phyloP scores from a whole-genome alignment of 306 rosid species.

The Canavalia ensiformis region DNA sequence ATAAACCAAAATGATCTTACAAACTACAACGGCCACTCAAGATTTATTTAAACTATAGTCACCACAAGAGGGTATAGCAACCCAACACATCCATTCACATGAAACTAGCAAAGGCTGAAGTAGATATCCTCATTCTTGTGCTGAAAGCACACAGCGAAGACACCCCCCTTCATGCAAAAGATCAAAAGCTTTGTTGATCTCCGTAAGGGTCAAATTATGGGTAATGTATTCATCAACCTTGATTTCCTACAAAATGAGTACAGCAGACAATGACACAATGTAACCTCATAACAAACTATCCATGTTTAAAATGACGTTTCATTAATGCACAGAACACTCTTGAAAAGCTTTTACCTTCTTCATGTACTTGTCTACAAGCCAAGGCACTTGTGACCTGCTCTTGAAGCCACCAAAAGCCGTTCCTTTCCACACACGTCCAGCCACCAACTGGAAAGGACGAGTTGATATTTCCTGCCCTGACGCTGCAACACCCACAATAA shows the following conservation, averaged over 20 bases:
- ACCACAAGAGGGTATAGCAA: slow-evolving; percentile 25
- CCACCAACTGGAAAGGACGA: slow-evolving; percentile 93
- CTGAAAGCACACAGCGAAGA: slow-evolving; percentile 87
- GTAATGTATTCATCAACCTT: slow-evolving; percentile 95
- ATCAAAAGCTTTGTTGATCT: slow-evolving; percentile 90
- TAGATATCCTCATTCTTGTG: slow-evolving; percentile 48
- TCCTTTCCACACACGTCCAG: slow-evolving; percentile 97
- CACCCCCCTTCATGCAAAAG: slow-evolving; percentile 87
- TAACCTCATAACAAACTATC: neutral
- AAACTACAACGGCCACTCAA: slow-evolving; percentile 33
- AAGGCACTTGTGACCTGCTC: slow-evolving; percentile 97
- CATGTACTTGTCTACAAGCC: slow-evolving; percentile 95
- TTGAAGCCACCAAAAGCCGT: slow-evolving; percentile 97
- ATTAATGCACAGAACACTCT: slow-evolving; percentile 22
- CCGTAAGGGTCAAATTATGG: slow-evolving; percentile 72
- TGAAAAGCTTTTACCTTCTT: slow-evolving; percentile 72
- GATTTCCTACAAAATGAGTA: slow-evolving; percentile 71
- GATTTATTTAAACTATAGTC: slow-evolving; percentile 40
- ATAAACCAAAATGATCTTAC: slow-evolving; percentile 41
- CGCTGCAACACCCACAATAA: slow-evolving; percentile 94
- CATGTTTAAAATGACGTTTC: slow-evolving; percentile 17
- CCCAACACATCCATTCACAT: slow-evolving; percentile 20
- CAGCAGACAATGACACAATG: slow-evolving; percentile 9
- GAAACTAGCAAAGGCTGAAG: slow-evolving; percentile 29
- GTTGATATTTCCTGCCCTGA: slow-evolving; percentile 96